Base-by-base conservation (phyloP, 768 basidiomycete genomes). In the Boletellus ananiceps region DNA sequence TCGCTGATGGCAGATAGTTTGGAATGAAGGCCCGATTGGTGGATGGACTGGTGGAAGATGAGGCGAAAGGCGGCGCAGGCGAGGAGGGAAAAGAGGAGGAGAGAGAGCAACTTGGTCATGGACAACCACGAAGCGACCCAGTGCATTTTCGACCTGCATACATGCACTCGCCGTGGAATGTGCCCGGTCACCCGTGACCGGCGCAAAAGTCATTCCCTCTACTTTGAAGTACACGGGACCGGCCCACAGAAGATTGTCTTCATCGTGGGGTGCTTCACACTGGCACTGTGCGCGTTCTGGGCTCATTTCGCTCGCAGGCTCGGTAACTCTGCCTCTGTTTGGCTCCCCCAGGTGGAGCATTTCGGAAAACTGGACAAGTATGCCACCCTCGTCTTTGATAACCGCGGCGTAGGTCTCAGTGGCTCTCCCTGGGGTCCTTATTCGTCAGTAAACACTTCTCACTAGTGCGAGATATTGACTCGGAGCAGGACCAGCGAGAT, bases 321-420 rank as follows among this genome's bases (percentile, higher is more conserved):
- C 52, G 87, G 84, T 62, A 73, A 75, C 46, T 81, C 71, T 54
- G 80, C 75, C 5, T 87, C 83, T 58, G 73, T 74, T 1, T 89
- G 86, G 88, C 60, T 63, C 0, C 59, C 69, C 0, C 87, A 91
- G 62, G 83, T 91, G 3, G 64, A 74, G 4, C 72, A 84, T 60
- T 89, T 92, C 56, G 73, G 75, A 8, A 66, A 60, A n/a, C 64
- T 74, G 14, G 67, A 71, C 12, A 69, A 79, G 29, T 85, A 84
- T 58, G 75, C 80, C 1, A 69, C 79, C 12, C 71, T 92, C 2
- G 86, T 88, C 5, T 90, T 92, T 60, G 90, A 92, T 66, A 91
- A 93, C 63, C 77, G 90, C 32, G 90, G 90, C 1, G 87, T 87
- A 6, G 90, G 90, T 7, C 78, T 88, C 63, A 87, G 84, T 27